Conservation (phyloP, 768 basidiomycete genomes). For the Rhizopogon roseolus region DNA sequence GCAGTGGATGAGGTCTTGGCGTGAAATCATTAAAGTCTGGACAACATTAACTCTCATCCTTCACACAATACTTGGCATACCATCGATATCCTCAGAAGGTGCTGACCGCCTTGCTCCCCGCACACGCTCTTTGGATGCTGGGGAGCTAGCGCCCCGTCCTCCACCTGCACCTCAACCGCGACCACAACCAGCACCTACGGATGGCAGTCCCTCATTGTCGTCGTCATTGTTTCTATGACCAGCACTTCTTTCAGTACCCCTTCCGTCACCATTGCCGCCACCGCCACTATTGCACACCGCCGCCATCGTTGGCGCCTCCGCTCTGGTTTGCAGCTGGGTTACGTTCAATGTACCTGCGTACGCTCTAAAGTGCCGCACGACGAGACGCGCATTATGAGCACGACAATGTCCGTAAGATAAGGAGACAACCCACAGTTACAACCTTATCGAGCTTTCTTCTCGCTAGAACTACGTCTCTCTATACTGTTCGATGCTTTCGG, state of each 20-base stretch:
- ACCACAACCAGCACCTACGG: slow-evolving; percentile 20
- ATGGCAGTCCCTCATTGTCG: slow-evolving; percentile 20
- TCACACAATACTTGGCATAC: slow-evolving; percentile 4
- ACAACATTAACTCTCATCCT: neutral
- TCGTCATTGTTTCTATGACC: slow-evolving; percentile 26
- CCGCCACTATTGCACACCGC: too few relatives aligned
- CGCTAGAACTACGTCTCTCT: slow-evolving; percentile 85
- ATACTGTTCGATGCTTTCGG: slow-evolving; percentile 79
- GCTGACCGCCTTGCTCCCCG: slow-evolving; percentile 16
- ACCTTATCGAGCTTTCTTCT: slow-evolving; percentile 75
- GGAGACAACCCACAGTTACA: slow-evolving; percentile 43
- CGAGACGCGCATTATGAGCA: neutral
- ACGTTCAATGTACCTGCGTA: slow-evolving; percentile 44
- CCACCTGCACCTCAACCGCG: slow-evolving; percentile 11
- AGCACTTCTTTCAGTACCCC: slow-evolving; percentile 29
- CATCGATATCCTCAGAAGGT: slow-evolving; percentile 10
- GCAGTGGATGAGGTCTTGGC: slow-evolving; percentile 1
- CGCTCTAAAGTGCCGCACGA: slow-evolving; percentile 41
- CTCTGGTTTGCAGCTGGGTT: slow-evolving; percentile 32
- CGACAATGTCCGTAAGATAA: neutral
- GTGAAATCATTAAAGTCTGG: slow-evolving; percentile 2
- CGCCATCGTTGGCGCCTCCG: slow-evolving; percentile 31
- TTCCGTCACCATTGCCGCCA: slow-evolving; percentile 28
- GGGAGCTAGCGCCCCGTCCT: slow-evolving; percentile 10
- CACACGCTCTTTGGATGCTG: slow-evolving; percentile 20